Base-by-base conservation (phyloP, 2,329 filamentous ascomycete species). In the Colletotrichum eleusines region DNA sequence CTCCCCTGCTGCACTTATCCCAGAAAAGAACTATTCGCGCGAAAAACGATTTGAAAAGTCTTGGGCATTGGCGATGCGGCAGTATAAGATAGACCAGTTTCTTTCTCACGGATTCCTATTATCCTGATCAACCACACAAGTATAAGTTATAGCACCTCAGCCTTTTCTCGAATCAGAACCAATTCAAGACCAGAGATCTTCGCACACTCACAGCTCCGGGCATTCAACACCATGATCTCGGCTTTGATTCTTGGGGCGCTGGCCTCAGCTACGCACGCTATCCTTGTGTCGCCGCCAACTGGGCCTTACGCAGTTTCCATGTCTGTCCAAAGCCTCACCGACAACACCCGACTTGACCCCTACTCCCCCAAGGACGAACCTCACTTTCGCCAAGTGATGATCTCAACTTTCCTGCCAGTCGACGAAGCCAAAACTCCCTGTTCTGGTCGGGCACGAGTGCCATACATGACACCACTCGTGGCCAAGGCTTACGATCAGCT, bases 381-480 rank as follows among this genome's bases (percentile, higher is more conserved):
- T 1, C 76, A 77, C n/a, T 72, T 74, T 1, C 72, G 79, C 6
- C 74, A 74, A 9, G 58, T 81, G 1, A 62, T 80, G 4, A 68
- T 75, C 1, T 81, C 80, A 0, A 66, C 79, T 4, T 82, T 79
- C 54, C 73, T 79, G 23, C 80, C 80, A 0, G 66, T 81, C 5
- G 73, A 77, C 5, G 33, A 68, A 26, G 31, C 71, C 18, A 50
- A 68, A 1, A 72, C 73, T 1, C 59, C 63, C 20, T 81, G 79
- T 46, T 64, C 63, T 50, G 46, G n/a, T 0, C 55, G 35, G 4
- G 31, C 72, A 18, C 69, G 26, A 0, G 66, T 76, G 0, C 73
- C 79, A 1, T 82, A 82, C 73, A 81, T 82, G 80, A 76, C 80
- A 0, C 78, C 79, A 0, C 71, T 71, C 0, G 78, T 80, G 0